Percentiles rank a stretch among this genome's conserved stretches.
Evolutionary conservation across 1,284 basidiomycete genomes (phyloP).

Genomic region (Apiotrichum gamsii): DNA sequence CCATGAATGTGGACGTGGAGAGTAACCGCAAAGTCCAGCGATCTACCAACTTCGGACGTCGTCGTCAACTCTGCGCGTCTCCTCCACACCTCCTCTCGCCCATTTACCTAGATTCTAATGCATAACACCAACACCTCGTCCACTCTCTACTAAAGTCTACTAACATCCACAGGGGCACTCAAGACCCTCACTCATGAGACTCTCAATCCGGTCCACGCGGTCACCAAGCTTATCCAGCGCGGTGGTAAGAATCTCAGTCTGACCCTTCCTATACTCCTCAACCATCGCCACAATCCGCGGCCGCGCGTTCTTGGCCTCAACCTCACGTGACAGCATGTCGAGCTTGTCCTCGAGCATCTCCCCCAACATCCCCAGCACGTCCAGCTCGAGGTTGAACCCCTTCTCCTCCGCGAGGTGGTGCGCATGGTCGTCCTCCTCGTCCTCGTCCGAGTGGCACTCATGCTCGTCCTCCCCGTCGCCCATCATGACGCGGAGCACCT

Average conservation of each 20-base stretch:
- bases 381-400: slow-evolving; percentile 57
- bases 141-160: neutral
- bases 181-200: slow-evolving; percentile 30
- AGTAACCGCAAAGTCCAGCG: too few relatives aligned
- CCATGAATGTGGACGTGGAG: too few relatives aligned
- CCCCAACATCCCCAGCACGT: slow-evolving; percentile 52
- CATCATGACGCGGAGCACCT: slow-evolving; percentile 46
- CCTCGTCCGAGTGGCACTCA: slow-evolving; percentile 55
- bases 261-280: slow-evolving; percentile 34
- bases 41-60: too few relatives aligned
- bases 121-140: too few relatives aligned
- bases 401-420: slow-evolving; percentile 51
- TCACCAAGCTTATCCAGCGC: slow-evolving; percentile 29
- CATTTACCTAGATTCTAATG: too few relatives aligned
- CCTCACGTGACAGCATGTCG: slow-evolving; percentile 51
- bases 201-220: slow-evolving; percentile 31
- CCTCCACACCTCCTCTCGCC: too few relatives aligned
- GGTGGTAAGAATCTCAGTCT: slow-evolving; percentile 26
- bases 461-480: slow-evolving; percentile 50
- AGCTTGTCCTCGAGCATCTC: slow-evolving; percentile 60
- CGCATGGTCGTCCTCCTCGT: slow-evolving; percentile 45
- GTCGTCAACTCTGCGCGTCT: too few relatives aligned
- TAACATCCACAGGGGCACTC: slow-evolving; percentile 35
- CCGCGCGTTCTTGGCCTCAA: slow-evolving; percentile 22
- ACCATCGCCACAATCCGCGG: slow-evolving; percentile 27